Conservation (phyloP, 495 filamentous ascomycete species). For the Xylaria curta region DNA sequence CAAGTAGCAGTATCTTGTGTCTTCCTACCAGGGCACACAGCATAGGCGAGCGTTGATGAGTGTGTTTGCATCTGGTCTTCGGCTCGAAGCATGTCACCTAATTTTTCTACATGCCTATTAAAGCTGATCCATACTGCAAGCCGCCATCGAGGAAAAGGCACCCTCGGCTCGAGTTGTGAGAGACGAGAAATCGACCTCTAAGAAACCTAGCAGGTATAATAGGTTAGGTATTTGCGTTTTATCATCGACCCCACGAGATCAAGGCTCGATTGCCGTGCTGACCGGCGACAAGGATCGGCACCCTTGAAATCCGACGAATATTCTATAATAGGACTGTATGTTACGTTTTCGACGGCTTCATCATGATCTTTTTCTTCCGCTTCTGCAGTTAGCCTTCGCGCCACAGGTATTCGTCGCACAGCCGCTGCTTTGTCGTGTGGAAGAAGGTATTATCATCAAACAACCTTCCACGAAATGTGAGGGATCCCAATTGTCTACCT, state of each 20-base stretch:
- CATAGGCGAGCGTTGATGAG: not conserved
- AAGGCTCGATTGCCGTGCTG: conserved; percentile 16
- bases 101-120: not conserved
- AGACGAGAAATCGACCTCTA: not conserved
- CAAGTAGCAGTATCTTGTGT: not conserved
- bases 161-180: not conserved
- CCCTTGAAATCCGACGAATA: not conserved
- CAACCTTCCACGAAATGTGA: not conserved
- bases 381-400: not conserved
- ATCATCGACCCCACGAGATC: conserved; percentile 12
- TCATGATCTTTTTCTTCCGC: not conserved
- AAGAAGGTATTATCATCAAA: not conserved
- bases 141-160: not conserved
- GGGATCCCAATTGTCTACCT: not conserved
- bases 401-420: not conserved
- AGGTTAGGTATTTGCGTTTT: not conserved
- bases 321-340: not conserved
- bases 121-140: not conserved
- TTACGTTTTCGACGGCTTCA: not conserved
- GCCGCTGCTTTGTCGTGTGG: not conserved
- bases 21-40: not conserved
- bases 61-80: not conserved
- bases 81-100: not conserved
- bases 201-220: not conserved
- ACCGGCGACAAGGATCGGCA: conserved; percentile 13